phyloP scores from a whole-genome alignment of 495 filamentous ascomycete species.

The Cairneyella variabilis region DNA sequence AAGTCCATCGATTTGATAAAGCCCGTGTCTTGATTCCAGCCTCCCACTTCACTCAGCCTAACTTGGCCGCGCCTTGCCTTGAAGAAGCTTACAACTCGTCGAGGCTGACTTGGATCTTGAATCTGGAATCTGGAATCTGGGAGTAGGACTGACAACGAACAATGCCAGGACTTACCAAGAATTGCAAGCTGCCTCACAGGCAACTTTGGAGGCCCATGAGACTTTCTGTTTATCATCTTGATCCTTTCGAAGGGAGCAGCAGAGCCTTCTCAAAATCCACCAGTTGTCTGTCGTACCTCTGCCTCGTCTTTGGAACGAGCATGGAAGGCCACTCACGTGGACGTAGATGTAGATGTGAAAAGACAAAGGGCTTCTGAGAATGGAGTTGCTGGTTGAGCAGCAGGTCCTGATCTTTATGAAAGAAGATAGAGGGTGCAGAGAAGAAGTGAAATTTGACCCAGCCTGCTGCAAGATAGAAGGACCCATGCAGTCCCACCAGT shows the following conservation, averaged over 20 bases:
- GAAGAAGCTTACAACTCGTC: too few species aligned
- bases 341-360: not conserved
- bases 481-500: not conserved
- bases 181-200: conserved; percentile 51
- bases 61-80: too few species aligned
- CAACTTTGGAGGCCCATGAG: conserved; percentile 34
- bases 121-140: too few species aligned
- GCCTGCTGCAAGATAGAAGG: not conserved
- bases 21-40: too few species aligned
- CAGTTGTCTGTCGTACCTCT: conserved; percentile 6
- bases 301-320: not conserved
- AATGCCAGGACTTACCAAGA: conserved; percentile 56
- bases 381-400: not conserved
- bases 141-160: not conserved
- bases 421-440: too few species aligned
- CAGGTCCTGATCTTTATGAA: too few species aligned
- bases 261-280: conserved; percentile 5
- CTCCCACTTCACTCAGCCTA: too few species aligned
- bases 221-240: conserved; percentile 17
- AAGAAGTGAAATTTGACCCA: not conserved
- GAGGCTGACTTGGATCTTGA: too few species aligned
- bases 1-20: too few species aligned
- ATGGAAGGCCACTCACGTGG: conserved; percentile 12
- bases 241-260: not conserved
- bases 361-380: not conserved